Percentiles rank a stretch among this genome's conserved stretches.
Evolutionary conservation across 2,329 filamentous ascomycete species (phyloP).

Genomic region (Penicillium sp.): DNA sequence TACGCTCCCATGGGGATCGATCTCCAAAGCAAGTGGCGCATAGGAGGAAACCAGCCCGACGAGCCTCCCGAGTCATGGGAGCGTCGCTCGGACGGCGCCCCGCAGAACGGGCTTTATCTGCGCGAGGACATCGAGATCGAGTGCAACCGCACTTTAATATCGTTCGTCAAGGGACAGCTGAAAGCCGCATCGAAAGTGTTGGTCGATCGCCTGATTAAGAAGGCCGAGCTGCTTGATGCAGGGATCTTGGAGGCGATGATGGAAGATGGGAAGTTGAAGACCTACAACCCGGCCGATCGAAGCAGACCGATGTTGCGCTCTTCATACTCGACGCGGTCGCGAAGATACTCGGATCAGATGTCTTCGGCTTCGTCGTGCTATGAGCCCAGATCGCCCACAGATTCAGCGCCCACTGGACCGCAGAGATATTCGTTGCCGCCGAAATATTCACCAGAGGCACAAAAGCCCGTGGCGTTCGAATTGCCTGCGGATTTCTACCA

Average conservation of each 20-base stretch:
- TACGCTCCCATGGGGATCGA: constrained; percentile 82
- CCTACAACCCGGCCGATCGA: constrained; percentile 21
- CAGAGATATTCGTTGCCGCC: background rate
- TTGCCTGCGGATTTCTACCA: constrained; percentile 15
- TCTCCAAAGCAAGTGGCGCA: constrained; percentile 74
- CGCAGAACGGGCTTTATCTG: constrained; percentile 71
- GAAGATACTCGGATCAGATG: constrained; percentile 2
- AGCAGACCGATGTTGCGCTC: constrained; percentile 2
- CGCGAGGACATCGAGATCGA: constrained; percentile 83
- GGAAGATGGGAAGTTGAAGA: constrained; percentile 23
- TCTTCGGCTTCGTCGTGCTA: background rate
- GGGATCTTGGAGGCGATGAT: constrained; percentile 22
- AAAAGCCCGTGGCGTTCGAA: constrained; percentile 9
- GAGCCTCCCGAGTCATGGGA: constrained; percentile 68
- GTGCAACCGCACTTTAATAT: constrained; percentile 74
- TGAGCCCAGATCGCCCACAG: constrained; percentile 2
- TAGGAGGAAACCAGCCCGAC: constrained; percentile 71
- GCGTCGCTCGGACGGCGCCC: constrained; percentile 63
- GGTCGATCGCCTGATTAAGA: constrained; percentile 64
- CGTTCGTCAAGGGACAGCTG: constrained; percentile 80
- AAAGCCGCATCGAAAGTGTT: constrained; percentile 73
- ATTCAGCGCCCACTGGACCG: constrained; percentile 2
- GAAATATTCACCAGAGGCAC: background rate
- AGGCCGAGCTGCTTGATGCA: constrained; percentile 46
- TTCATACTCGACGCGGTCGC: background rate